Conservation (phyloP, 2,329 filamentous ascomycete genomes). For the Aspergillus glaucus region DNA sequence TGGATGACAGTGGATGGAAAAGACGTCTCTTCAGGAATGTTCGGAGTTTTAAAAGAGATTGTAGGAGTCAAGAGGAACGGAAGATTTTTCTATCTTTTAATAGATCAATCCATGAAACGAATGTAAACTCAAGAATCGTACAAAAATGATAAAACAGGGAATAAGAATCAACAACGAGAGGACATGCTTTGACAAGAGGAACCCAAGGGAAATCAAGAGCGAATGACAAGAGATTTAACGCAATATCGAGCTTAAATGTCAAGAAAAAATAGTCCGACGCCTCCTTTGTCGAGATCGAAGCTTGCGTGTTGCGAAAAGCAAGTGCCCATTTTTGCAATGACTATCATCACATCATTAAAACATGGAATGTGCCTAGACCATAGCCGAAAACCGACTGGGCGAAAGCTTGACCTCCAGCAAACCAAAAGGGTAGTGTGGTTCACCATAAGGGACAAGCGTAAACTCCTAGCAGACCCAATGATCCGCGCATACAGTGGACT, state of each 20-base stretch:
- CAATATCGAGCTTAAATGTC: constrained; percentile 1
- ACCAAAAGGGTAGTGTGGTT: neutral
- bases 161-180: neutral
- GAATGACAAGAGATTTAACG: neutral
- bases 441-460: neutral
- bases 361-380: constrained; percentile 1
- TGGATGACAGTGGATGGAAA: neutral
- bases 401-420: neutral
- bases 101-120: neutral
- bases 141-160: neutral
- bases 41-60: neutral
- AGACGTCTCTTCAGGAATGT: neutral
- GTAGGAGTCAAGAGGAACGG: neutral
- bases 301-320: constrained; percentile 10
- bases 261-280: neutral
- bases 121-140: neutral
- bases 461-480: constrained; percentile 4
- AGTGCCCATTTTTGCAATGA: constrained; percentile 4
- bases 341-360: constrained; percentile 10
- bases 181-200: neutral
- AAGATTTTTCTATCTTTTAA: neutral
- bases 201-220: neutral
- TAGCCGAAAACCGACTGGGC: neutral
- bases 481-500: constrained; percentile 2
- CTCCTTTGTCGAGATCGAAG: neutral